Evolutionary conservation across 1,284 basidiomycete species (phyloP), one percentile per base, ranked within the genome.

Genomic region (Neolentinus lepideus): DNA sequence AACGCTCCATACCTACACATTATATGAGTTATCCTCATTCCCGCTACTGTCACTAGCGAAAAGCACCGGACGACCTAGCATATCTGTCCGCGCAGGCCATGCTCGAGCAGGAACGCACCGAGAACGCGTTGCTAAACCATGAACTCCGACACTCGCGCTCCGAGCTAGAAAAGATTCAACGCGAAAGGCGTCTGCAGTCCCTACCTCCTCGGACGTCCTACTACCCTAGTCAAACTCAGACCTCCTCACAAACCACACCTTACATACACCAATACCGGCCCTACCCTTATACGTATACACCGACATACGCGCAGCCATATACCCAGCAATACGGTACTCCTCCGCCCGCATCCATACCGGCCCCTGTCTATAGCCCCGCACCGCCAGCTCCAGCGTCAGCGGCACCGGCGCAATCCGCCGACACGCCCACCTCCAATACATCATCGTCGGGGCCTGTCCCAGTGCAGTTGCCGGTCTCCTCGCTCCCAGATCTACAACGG

Each of bases 381-480:
- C 64, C 21, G 55, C 70, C n/a, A 62, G 65, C 58, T 56, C 51
- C 55, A 58, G 35, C 57, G 52, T n/a, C 29, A 54, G 16, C 38
- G 57, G 22, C 47, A 6, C 51, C 66, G 9, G 45, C 69, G 50
- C 58, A 60, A 55, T 62, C 70, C 54, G 54, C 67, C 6, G 66
- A 68, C 14, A 72, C 76, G 58, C 67, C 73, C 27, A 50, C 4
- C 27, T 4, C 16, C 3, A 25, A 25, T 16, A 14, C 22, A 8
- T 63, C 76, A 9, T 66, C 67, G 9, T 66, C 69, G 6, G 70
- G 72, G 16, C 79, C 85, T 2, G 85, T 90, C 60, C 88, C 88
- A 22, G 83, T 90, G 0, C 84, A 88, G 58, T 71, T 90, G 31
- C 88, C 88, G 16, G 78, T 85, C 1, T 76, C 83, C 16, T 85